Evolutionary conservation across 306 rosid genomes (phyloP).

Genomic region (Pyrus communis): DNA sequence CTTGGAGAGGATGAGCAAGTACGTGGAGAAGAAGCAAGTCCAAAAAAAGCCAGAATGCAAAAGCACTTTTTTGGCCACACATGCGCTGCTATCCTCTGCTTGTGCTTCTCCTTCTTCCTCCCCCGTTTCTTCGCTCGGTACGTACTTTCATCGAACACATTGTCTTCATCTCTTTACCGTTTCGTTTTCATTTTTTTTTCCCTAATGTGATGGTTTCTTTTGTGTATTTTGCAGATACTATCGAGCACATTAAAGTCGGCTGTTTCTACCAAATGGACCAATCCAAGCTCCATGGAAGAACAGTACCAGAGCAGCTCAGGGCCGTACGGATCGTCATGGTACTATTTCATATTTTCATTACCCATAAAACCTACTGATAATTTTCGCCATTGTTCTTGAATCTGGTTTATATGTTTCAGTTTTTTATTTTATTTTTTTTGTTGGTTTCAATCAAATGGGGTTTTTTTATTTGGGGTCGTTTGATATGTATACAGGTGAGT

Average conservation of each 20-base stretch:
- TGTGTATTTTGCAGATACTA: constrained; percentile 27
- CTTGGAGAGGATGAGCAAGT: constrained; percentile 28
- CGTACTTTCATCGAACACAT: neutral
- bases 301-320: constrained; percentile 50
- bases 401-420: neutral
- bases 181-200: neutral
- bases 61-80: constrained; percentile 42
- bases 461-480: neutral
- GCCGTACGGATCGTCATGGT: constrained; percentile 66
- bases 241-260: constrained; percentile 51
- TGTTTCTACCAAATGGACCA: constrained; percentile 59
- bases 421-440: neutral
- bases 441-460: neutral
- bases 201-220: neutral
- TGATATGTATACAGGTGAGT: constrained; percentile 40
- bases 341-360: neutral
- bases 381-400: neutral
- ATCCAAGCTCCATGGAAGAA: constrained; percentile 37
- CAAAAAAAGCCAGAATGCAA: constrained; percentile 16
- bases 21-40: constrained; percentile 26
- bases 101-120: constrained; percentile 19
- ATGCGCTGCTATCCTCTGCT: constrained; percentile 24
- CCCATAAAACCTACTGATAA: neutral
- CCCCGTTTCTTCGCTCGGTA: constrained; percentile 26
- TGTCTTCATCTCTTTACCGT: neutral